phyloP scores from a whole-genome alignment of 768 basidiomycete genomes.

The Tylopilus subfusipes region DNA sequence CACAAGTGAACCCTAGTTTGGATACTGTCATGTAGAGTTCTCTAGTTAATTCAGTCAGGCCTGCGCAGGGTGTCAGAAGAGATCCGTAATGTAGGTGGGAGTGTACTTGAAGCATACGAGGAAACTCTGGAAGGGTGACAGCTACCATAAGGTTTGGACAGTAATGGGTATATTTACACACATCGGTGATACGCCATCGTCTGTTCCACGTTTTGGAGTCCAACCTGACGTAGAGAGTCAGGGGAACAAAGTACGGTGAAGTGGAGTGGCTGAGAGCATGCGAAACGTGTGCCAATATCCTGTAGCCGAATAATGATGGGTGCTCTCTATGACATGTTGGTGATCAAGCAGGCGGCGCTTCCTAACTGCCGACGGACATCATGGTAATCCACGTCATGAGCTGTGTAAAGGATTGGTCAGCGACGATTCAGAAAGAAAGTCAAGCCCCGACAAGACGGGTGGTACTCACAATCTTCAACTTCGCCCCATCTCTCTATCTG shows the following conservation, averaged over 20 bases:
- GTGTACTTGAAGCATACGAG: slow-evolving; percentile 3
- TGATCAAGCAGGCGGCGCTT: slow-evolving; percentile 66
- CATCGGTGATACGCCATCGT: slow-evolving; percentile 10
- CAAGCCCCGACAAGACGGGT: background rate
- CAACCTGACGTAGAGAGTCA: slow-evolving; percentile 11
- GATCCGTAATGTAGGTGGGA: slow-evolving; percentile 8
- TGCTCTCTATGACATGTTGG: slow-evolving; percentile 27
- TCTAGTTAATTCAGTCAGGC: slow-evolving; percentile 2
- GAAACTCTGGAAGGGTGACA: slow-evolving; percentile 6
- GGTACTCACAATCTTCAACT: slow-evolving; percentile 91
- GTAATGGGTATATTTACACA: slow-evolving; percentile 16
- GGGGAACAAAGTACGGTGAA: slow-evolving; percentile 3
- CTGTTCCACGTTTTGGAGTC: slow-evolving; percentile 8
- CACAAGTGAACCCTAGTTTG: slow-evolving; percentile 3
- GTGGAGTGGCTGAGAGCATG: slow-evolving; percentile 1
- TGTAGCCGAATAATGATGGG: slow-evolving; percentile 2
- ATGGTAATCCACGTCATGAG: slow-evolving; percentile 97
- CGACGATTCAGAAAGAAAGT: background rate
- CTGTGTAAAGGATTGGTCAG: slow-evolving; percentile 42
- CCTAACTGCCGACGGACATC: slow-evolving; percentile 86
- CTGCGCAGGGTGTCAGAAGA: slow-evolving; percentile 10
- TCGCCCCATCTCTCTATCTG: slow-evolving; percentile 99
- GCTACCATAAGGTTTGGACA: slow-evolving; percentile 16
- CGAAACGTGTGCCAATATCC: slow-evolving; percentile 3
- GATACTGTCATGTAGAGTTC: slow-evolving; percentile 1